Conservation (phyloP, 2,329 filamentous ascomycete genomes). For the Periconia sp. region DNA sequence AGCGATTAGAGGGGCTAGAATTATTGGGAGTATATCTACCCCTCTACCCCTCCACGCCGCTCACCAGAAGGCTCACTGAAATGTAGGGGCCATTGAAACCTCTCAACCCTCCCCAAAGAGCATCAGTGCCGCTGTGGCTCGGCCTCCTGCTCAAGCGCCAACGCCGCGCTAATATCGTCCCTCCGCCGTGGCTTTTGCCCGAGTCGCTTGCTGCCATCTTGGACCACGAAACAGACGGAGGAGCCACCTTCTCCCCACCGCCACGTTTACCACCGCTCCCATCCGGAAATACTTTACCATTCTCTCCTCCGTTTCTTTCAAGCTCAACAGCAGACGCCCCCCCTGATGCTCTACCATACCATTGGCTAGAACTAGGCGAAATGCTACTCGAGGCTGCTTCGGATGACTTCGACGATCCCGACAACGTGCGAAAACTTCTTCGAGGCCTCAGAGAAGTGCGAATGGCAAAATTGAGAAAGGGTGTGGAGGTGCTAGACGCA, state of each 20-base stretch:
- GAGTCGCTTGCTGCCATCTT: constrained; percentile 79
- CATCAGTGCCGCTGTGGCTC: constrained; percentile 87
- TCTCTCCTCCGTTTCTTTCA: constrained; percentile 74
- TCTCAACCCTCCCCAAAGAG: constrained; percentile 81
- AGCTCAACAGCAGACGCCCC: constrained; percentile 74
- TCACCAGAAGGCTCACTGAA: constrained; percentile 22
- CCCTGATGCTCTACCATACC: constrained; percentile 79
- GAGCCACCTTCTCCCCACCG: constrained; percentile 76
- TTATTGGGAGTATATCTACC: constrained; percentile 77
- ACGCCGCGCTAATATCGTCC: constrained; percentile 87
- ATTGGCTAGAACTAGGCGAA: constrained; percentile 92
- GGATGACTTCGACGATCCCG: constrained; percentile 79
- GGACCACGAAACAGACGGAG: constrained; percentile 76
- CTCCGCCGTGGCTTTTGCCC: constrained; percentile 86
- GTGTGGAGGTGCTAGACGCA: constrained; percentile 73
- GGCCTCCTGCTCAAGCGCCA: constrained; percentile 94
- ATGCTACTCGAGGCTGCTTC: constrained; percentile 83
- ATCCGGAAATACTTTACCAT: constrained; percentile 44
- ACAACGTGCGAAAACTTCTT: constrained; percentile 75
- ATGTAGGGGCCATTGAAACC: constrained; percentile 75
- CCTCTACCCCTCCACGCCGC: constrained; percentile 31
- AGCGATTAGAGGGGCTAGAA: constrained; percentile 83
- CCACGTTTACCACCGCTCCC: constrained; percentile 70
- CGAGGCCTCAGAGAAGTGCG: constrained; percentile 86
- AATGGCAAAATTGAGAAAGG: constrained; percentile 84